Conservation (phyloP, 2,329 filamentous ascomycete species). For the Epichloe brachyelytri region DNA sequence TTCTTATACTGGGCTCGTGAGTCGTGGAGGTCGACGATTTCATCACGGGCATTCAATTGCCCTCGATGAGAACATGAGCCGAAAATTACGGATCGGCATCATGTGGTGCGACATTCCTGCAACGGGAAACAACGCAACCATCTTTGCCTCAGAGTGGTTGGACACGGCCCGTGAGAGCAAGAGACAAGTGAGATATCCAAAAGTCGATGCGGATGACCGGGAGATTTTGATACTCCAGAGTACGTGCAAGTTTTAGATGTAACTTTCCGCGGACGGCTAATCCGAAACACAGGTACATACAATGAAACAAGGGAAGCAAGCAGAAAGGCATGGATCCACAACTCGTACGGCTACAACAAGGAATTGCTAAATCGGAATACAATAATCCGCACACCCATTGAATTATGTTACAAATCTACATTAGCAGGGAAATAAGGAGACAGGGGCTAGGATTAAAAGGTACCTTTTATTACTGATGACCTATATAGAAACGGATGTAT, state of each 20-base stretch:
- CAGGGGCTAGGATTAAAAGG: too few species aligned
- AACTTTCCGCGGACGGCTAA: not conserved
- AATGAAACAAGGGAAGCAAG: conserved; percentile 34
- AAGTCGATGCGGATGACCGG: conserved; percentile 33
- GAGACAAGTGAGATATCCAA: conserved; percentile 38
- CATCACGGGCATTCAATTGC: conserved; percentile 28
- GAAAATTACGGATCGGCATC: conserved; percentile 29
- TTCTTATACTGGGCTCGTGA: conserved; percentile 27
- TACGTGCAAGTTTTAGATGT: not conserved
- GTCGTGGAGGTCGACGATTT: conserved; percentile 27
- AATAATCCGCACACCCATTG: too few species aligned
- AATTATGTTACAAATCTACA: too few species aligned
- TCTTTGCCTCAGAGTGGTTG: conserved; percentile 22
- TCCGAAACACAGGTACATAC: not conserved
- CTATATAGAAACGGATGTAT: too few species aligned
- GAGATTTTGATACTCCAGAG: conserved; percentile 5
- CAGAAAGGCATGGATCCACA: conserved; percentile 43
- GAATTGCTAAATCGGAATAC: not conserved
- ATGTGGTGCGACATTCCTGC: conserved; percentile 33
- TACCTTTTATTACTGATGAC: too few species aligned
- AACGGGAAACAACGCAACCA: not conserved
- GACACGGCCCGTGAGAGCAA: conserved; percentile 23
- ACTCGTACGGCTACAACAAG: conserved; percentile 43
- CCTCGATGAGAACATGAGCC: conserved; percentile 31
- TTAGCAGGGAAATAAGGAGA: too few species aligned